phyloP scores from a whole-genome alignment of 495 filamentous ascomycete species.

The Diplogelasinospora grovesii region DNA sequence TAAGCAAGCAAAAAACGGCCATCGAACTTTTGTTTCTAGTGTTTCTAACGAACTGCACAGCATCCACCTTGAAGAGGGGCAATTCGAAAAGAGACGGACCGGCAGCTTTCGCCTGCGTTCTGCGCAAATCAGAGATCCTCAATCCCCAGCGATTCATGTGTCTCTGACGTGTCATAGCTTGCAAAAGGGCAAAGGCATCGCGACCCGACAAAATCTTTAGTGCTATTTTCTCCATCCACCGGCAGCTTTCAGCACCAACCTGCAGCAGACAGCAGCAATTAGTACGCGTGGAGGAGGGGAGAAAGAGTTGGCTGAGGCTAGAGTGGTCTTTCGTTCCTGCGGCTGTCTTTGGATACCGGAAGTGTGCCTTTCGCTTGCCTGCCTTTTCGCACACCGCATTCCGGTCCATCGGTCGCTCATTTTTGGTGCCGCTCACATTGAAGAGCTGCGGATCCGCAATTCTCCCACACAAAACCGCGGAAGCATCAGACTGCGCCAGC shows the following conservation, averaged over 20 bases:
- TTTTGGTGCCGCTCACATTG: too few relatives aligned
- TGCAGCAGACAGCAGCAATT: neutral
- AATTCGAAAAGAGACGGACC: constrained; percentile 9
- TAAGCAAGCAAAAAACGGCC: neutral
- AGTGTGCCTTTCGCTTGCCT: too few relatives aligned
- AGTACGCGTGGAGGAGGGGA: neutral
- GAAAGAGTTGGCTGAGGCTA: too few relatives aligned
- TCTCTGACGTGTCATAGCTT: constrained; percentile 29
- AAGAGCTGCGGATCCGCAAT: too few relatives aligned
- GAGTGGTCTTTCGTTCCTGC: too few relatives aligned
- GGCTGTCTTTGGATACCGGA: too few relatives aligned
- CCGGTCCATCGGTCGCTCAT: too few relatives aligned
- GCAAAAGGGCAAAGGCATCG: neutral
- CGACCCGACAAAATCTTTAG: neutral
- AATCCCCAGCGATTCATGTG: constrained; percentile 13
- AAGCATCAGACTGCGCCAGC: too few relatives aligned
- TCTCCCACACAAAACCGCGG: too few relatives aligned
- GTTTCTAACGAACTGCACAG: neutral
- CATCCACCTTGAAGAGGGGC: constrained; percentile 3
- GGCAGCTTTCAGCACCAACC: too few relatives aligned
- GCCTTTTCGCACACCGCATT: too few relatives aligned
- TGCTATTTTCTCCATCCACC: too few relatives aligned
- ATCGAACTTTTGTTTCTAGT: neutral
- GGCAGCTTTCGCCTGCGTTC: constrained; percentile 9
- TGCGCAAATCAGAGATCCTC: constrained; percentile 20